Evolutionary conservation across 1,139 yeast species (phyloP).

Genomic region (Yamadazyma epiphylla): DNA sequence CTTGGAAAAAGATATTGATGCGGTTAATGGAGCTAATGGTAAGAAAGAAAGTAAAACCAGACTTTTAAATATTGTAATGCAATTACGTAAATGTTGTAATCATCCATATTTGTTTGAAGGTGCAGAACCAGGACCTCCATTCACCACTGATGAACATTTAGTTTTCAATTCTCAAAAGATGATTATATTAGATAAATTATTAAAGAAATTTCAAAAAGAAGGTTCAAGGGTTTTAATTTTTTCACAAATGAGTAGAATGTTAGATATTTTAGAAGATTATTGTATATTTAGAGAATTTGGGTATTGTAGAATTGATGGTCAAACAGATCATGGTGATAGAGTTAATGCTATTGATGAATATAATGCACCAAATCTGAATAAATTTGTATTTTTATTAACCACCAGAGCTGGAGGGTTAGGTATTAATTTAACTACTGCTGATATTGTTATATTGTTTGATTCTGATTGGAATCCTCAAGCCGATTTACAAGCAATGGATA

Average conservation of each 20-base stretch:
- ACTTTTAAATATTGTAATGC: constrained; percentile 76
- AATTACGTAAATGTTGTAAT: constrained; percentile 76
- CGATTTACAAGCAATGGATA: constrained; percentile 83
- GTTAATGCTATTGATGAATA: constrained; percentile 73
- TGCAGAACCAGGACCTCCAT: constrained; percentile 87
- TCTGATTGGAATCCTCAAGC: constrained; percentile 91
- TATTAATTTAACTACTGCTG: constrained; percentile 74
- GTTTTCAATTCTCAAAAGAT: constrained; percentile 70
- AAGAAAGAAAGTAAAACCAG: constrained; percentile 74
- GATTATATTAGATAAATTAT: constrained; percentile 64
- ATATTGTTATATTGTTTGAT: constrained; percentile 68
- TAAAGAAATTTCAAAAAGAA: constrained; percentile 58
- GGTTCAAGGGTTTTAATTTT: constrained; percentile 76
- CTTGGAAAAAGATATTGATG: constrained; percentile 76
- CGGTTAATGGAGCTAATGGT: constrained; percentile 76
- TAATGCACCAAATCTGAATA: constrained; percentile 64
- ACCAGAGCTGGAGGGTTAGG: constrained; percentile 90
- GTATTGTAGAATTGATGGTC: constrained; percentile 79
- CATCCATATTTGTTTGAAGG: constrained; percentile 84
- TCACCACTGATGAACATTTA: constrained; percentile 77
- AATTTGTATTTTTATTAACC: constrained; percentile 67
- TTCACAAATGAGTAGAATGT: constrained; percentile 78
- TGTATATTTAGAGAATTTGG: constrained; percentile 63
- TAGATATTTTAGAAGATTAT: constrained; percentile 77
- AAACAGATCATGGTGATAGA: constrained; percentile 75